Evolutionary conservation across 371 early-diverging fungal species (phyloP).

Genomic region (Syncephalastrum contaminatum): DNA sequence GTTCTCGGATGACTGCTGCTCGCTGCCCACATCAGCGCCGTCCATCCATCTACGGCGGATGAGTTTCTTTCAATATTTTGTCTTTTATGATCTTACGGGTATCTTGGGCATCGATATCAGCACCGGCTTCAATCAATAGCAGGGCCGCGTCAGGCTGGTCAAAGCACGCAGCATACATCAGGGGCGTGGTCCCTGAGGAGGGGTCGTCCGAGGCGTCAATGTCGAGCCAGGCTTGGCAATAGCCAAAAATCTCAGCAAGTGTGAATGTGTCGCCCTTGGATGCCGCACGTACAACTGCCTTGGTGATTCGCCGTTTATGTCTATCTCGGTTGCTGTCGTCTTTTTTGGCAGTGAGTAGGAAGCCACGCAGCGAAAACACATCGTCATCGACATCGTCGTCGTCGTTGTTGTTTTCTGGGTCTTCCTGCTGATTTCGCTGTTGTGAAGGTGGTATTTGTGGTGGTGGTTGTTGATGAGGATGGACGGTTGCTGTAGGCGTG

Average conservation of each 20-base stretch:
- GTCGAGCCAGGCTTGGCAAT: slow-evolving; percentile 1
- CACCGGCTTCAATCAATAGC: slow-evolving; percentile 70
- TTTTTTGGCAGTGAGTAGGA: slow-evolving; percentile 4
- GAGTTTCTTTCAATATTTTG: neutral
- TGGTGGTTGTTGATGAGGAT: neutral
- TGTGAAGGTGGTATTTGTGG: neutral
- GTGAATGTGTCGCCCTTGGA: slow-evolving; percentile 20
- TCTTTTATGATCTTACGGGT: slow-evolving; percentile 51
- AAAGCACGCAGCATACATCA: slow-evolving; percentile 88
- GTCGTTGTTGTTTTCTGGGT: too few species aligned
- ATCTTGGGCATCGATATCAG: slow-evolving; percentile 74
- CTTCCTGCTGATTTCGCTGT: too few species aligned
- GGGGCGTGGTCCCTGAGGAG: slow-evolving; percentile 74
- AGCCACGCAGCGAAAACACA: slow-evolving; percentile 1
- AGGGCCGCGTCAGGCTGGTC: slow-evolving; percentile 68
- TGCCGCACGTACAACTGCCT: slow-evolving; percentile 17
- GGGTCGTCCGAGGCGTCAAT: slow-evolving; percentile 5
- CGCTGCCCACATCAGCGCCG: slow-evolving; percentile 90
- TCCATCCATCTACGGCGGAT: slow-evolving; percentile 77
- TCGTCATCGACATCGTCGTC: neutral
- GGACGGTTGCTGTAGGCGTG: neutral
- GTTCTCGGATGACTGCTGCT: slow-evolving; percentile 67
- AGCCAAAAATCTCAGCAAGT: slow-evolving; percentile 13
- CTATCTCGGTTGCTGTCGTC: neutral
- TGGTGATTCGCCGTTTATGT: neutral